Base-by-base conservation (phyloP, 108 stramenopile species). In the Pelagomonas calceolata region DNA sequence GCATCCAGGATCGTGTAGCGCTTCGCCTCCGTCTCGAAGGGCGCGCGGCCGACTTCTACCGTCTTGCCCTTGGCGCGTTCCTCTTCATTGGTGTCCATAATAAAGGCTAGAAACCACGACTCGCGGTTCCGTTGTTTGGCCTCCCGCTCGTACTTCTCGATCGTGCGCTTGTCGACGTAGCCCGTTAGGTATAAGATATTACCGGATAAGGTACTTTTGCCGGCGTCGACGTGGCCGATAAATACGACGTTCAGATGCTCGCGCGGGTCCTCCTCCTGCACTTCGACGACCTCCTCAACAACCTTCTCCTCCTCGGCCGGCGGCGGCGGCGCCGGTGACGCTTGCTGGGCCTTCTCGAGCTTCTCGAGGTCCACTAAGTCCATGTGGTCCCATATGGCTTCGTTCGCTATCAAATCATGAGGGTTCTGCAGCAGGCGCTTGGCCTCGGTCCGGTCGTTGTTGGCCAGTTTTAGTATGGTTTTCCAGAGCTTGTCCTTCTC, bases 21-120 rank as follows among this genome's bases (percentile, higher is more conserved):
- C 79, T 95, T 94, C 64, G 63, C 66, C 10, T 86, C 89, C 14
- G 96, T 98, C 71, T 95, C 92, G 77, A 99, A 98, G 69, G 90
- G 90, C 7, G 99, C 97, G 37, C 96, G 86, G 30, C 99, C 99
- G 18, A 98, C 97, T 76, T 98, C 99, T 0, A 99, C 97, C 12
- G 99, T 99, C 81, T 95, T 99, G 39, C 98, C 98, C 84, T 98
- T 99, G 66, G 94, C 97, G 68, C 98, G 88, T 75, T 99, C 98
- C 74, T 98, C 95, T 77, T 99, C 98, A 75, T 95, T 93, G 35
- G 96, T 97, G 83, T 99, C 98, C 96, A 99, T 98, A 76, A 99
- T 98, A 81, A 94, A 99, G 0, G 98, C 98, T 71, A 99, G 72
- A 83, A 98, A 99, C 98, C 98, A 99, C 16, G 93, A 94, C 77